Evolutionary conservation across 257 asterid species (phyloP).

Genomic region (Orobanche coerulescens): DNA sequence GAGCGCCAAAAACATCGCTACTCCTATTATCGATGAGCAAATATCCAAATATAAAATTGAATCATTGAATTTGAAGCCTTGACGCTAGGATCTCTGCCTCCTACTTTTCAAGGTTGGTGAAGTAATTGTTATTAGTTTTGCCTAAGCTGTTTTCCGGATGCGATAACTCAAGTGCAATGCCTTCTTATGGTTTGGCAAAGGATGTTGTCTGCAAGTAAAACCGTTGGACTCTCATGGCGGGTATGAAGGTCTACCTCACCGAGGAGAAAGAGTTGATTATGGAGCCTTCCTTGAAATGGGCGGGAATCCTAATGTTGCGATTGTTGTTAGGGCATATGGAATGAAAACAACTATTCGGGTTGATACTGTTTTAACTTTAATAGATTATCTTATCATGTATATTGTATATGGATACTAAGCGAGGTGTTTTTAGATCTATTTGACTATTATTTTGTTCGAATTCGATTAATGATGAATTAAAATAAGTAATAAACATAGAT

Average conservation of each 20-base stretch:
- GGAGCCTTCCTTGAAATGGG: constrained; percentile 99
- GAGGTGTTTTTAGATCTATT: constrained; percentile 7
- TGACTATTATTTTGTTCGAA: background rate
- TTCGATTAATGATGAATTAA: background rate
- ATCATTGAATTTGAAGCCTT: constrained; percentile 50
- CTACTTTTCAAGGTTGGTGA: constrained; percentile 54
- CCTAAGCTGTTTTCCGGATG: background rate
- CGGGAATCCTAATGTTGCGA: constrained; percentile 83
- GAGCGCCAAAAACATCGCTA: constrained; percentile 52
- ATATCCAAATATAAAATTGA: constrained; percentile 61
- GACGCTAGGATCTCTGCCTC: constrained; percentile 53
- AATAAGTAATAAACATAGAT: background rate
- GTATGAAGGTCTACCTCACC: constrained; percentile 39
- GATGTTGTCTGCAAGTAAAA: background rate
- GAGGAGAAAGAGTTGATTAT: constrained; percentile 82
- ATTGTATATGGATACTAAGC: constrained; percentile 3
- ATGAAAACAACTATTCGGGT: constrained; percentile 91
- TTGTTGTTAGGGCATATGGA: constrained; percentile 77
- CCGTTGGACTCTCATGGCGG: constrained; percentile 21
- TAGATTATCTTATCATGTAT: constrained; percentile 5
- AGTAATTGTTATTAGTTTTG: constrained; percentile 4
- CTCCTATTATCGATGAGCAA: constrained; percentile 57
- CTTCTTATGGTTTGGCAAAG: background rate
- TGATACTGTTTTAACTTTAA: constrained; percentile 16
- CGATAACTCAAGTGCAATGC: background rate